These are phyloP conservation scores for Trichoderma afroharzianum DNA, from an alignment of 2,329 filamentous ascomycete species.

Conservation along the genomic window DNA sequence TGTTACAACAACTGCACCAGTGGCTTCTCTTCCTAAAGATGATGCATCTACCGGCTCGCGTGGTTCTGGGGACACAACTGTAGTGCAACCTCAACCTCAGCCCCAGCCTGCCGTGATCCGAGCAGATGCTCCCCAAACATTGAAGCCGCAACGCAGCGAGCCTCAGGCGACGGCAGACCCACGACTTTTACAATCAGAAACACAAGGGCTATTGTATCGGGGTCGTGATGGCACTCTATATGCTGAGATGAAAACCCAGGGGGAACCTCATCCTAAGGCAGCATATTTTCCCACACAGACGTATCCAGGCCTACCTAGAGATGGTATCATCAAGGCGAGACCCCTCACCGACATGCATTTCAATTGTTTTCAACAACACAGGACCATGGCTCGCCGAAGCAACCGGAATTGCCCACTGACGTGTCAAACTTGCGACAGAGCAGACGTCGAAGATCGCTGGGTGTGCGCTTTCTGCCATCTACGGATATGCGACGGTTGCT, in stretches of 20 bases:
- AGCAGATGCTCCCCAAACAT: constrained; percentile 20
- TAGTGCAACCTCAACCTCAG: constrained; percentile 30
- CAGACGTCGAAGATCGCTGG: constrained; percentile 44
- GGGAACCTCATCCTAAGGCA: constrained; percentile 35
- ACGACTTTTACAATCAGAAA: constrained; percentile 33
- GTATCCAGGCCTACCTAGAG: constrained; percentile 28
- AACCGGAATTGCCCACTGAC: constrained; percentile 50
- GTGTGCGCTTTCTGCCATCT: constrained; percentile 50
- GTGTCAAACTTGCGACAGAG: constrained; percentile 50
- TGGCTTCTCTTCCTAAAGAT: constrained; percentile 22
- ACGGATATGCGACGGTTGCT: constrained; percentile 49
- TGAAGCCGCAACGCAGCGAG: constrained; percentile 19
- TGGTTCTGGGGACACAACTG: constrained; percentile 20
- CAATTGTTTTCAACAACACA: constrained; percentile 47
- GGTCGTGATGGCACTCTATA: constrained; percentile 40
- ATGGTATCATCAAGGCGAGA: constrained; percentile 39
- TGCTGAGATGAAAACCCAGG: constrained; percentile 37
- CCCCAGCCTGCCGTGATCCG: constrained; percentile 25
- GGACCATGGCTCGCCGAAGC: constrained; percentile 44
- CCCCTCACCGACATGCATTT: constrained; percentile 44
- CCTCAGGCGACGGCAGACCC: constrained; percentile 27
- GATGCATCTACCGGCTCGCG: constrained; percentile 21
- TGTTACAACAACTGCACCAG: neutral
- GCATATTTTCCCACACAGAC: constrained; percentile 37
- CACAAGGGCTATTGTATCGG: constrained; percentile 34